Base-by-base conservation (phyloP, 2,329 filamentous ascomycete genomes). In the Fusarium marasasianum region DNA sequence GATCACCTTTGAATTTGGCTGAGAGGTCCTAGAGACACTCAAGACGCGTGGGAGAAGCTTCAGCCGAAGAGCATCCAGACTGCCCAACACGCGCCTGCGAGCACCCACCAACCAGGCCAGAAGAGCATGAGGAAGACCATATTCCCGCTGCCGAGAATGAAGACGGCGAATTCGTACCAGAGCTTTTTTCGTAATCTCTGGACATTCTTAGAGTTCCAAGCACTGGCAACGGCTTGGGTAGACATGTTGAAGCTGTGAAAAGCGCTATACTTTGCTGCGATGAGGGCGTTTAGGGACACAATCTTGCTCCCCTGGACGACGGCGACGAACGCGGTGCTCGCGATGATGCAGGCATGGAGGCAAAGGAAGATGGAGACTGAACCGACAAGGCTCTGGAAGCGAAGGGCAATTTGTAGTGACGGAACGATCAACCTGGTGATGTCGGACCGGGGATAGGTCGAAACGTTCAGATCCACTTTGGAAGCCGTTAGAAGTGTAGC, bases 91-190 rank as follows among this genome's bases (percentile, higher is more conserved):
- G 79, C 72, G 12, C 82, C 78, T 5, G 77, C 85, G 37, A 90
- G 66, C 35, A 89, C 68, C 66, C 84, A 80, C 88, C 88, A 90
- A 1, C 88, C 88, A 0, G 88, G 88, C 88, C 88, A 90, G 73
- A 90, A 87, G 71, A 90, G 69, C 66, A 89, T 51, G 38, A 89
- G 78, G 69, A 86, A 82, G 63, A 90, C 51, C 37, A 80, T 76
- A 70, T 89, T 89, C 31, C 86, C 83, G 11, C 84, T 83, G 8
- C 88, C 87, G 29, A 90, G 83, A 43, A 90, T 81, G 56, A 86
- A 82, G 55, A 85, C 81, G 65, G 85, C 86, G 63, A 90, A 84
- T 77, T 90, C 88, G 72, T 86, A 86, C 63, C 86, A 86, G 61
- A 88, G 70, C 72, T 85, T 86, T 70, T 84, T 86, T 45, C 85